These are phyloP conservation scores for Nectriaceae sp. DNA, from an alignment of 2,329 filamentous ascomycete species.

Conservation along the genomic window DNA sequence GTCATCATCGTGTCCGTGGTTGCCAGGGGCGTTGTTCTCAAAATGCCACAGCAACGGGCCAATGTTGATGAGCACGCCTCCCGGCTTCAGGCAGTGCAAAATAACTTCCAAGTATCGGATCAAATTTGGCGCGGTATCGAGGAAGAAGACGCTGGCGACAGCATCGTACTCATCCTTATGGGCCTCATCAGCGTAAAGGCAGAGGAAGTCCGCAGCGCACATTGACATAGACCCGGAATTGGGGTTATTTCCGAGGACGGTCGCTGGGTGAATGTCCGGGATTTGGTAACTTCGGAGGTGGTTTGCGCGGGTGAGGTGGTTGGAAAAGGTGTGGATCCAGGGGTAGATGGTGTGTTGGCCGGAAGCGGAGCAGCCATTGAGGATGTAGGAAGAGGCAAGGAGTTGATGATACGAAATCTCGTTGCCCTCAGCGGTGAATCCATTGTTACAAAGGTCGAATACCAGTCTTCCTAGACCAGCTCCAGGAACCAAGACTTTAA, in stretches of 20 bases:
- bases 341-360: constrained; percentile 76
- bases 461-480: constrained; percentile 87
- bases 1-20: constrained; percentile 54
- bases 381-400: constrained; percentile 77
- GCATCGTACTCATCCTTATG: constrained; percentile 71
- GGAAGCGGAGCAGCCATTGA: constrained; percentile 64
- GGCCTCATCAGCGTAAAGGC: constrained; percentile 71
- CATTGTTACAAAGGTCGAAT: constrained; percentile 76
- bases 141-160: constrained; percentile 90
- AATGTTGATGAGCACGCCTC: constrained; percentile 85
- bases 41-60: constrained; percentile 96
- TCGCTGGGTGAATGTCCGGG: constrained; percentile 77
- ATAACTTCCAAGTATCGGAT: constrained; percentile 89
- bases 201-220: constrained; percentile 89
- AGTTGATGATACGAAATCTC: constrained; percentile 97
- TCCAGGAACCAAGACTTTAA: constrained; percentile 81
- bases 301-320: constrained; percentile 71
- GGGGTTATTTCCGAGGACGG: constrained; percentile 45
- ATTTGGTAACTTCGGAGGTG: constrained; percentile 75
- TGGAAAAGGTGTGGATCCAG: constrained; percentile 87
- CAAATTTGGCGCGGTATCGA: constrained; percentile 93
- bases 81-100: constrained; percentile 70
- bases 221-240: constrained; percentile 77
- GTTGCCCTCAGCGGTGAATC: constrained; percentile 82
- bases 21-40: constrained; percentile 69